Evolutionary conservation across 2,329 filamentous ascomycete species (phyloP).

Genomic region (Ophiostoma sp.): DNA sequence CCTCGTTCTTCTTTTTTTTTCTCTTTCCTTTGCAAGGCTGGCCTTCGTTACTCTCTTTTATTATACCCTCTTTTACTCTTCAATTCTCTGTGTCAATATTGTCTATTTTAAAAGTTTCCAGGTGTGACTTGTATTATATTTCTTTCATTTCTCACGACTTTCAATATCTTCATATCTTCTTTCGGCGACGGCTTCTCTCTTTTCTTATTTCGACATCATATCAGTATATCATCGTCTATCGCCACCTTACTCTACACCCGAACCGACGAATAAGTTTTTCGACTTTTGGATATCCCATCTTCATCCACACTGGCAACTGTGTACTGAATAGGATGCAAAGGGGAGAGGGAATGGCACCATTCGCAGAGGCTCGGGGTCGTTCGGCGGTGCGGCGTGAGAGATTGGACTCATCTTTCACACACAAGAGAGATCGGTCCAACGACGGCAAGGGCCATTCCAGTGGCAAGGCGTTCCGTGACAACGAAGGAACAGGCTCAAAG

Average conservation of each 20-base stretch:
- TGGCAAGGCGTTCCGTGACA: not conserved
- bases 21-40: conserved; percentile 27
- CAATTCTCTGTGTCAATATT: conserved; percentile 8
- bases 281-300: conserved; percentile 23
- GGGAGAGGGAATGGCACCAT: conserved; percentile 33
- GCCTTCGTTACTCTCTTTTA: conserved; percentile 28
- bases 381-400: conserved; percentile 24
- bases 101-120: conserved; percentile 1
- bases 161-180: not conserved
- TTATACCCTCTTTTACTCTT: conserved; percentile 17
- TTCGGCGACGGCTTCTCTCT: not conserved
- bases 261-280: not conserved
- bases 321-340: conserved; percentile 28
- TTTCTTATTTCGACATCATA: not conserved
- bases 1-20: conserved; percentile 23
- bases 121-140: conserved; percentile 1
- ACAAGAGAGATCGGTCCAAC: not conserved
- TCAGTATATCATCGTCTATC: not conserved
- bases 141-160: conserved; percentile 18
- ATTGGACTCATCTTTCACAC: not conserved
- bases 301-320: conserved; percentile 25
- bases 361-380: conserved; percentile 23
- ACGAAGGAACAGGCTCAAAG: not conserved
- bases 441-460: not conserved
- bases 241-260: no score